Conservation (phyloP, 2,329 filamentous ascomycete genomes). For the Penicillium sp. region DNA sequence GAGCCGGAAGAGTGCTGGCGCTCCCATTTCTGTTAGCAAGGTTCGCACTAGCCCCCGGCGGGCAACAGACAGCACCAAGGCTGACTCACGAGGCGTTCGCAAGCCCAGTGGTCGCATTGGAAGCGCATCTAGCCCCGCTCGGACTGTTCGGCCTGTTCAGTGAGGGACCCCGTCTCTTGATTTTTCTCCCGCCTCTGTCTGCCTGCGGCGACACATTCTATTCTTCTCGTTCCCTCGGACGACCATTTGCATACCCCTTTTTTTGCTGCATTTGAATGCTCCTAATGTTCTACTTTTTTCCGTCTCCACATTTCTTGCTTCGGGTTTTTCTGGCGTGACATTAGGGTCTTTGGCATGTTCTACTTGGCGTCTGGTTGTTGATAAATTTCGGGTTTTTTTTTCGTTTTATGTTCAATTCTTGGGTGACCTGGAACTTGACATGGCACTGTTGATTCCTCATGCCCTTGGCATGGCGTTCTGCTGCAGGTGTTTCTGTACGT, state of each 20-base stretch:
- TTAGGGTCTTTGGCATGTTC: constrained; percentile 25
- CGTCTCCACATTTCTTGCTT: constrained; percentile 11
- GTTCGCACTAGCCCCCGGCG: constrained; percentile 58
- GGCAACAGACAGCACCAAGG: constrained; percentile 36
- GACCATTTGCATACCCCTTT: constrained; percentile 24
- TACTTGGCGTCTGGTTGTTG: constrained; percentile 29
- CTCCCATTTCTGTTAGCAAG: constrained; percentile 59
- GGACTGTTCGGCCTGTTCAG: constrained; percentile 26
- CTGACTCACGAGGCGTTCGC: constrained; percentile 43
- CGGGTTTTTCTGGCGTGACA: constrained; percentile 23
- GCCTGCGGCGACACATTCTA: constrained; percentile 15
- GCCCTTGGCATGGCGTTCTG: constrained; percentile 10
- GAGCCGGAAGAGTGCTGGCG: constrained; percentile 53
- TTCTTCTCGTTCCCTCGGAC: constrained; percentile 19
- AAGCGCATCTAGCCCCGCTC: constrained; percentile 38
- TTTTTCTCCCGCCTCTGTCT: constrained; percentile 9
- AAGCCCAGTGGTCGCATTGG: constrained; percentile 50
- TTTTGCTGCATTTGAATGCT: constrained; percentile 20
- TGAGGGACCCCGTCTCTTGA: constrained; percentile 8
- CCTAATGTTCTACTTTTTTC: constrained; percentile 18
- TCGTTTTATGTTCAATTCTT: constrained; percentile 16
- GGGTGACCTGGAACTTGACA: constrained; percentile 22
- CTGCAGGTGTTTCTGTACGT: constrained; percentile 12
- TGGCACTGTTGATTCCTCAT: constrained; percentile 1
- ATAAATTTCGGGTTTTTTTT: too few species aligned